These are phyloP conservation scores for Raphanus sativus DNA, from an alignment of 345 rosid species.

Conservation along the genomic window DNA sequence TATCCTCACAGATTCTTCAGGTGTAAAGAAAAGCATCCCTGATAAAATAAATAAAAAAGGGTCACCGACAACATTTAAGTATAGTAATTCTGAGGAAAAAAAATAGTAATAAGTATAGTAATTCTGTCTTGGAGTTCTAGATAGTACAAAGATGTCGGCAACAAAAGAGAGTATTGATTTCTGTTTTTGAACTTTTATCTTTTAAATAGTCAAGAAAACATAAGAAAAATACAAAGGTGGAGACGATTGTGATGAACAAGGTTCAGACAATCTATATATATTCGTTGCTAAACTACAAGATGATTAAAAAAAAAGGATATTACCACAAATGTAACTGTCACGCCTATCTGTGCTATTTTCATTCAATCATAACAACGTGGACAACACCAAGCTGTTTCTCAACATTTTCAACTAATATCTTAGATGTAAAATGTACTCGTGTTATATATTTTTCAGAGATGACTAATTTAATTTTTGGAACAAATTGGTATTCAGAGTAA, in stretches of 20 bases:
- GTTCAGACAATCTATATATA: not conserved
- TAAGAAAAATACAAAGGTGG: not conserved
- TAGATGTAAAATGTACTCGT: not conserved
- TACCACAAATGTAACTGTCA: conserved; percentile 24
- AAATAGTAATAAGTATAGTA: conserved; percentile 9
- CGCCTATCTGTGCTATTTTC: not conserved
- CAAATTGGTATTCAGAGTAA: not conserved
- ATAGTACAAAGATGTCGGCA: not conserved
- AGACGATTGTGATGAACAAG: not conserved
- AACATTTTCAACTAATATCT: not conserved
- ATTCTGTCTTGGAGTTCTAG: not conserved
- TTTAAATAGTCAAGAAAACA: not conserved
- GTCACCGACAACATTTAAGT: conserved; percentile 30
- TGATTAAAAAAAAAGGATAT: not conserved
- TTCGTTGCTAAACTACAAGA: conserved; percentile 4
- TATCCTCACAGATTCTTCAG: not conserved
- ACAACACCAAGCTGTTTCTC: not conserved
- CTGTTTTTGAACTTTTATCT: not conserved
- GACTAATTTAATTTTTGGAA: not conserved
- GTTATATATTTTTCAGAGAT: not conserved
- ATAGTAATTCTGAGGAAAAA: not conserved
- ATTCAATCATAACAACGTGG: conserved; percentile 1
- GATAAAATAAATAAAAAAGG: not conserved
- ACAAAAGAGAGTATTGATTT: not conserved
- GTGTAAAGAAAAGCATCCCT: not conserved